A percentile compares a stretch with the other conserved stretches of the same genome.
These are phyloP conservation scores for Trichophyton equinum DNA, from an alignment of 2,329 filamentous ascomycete genomes.

Conservation along the genomic window DNA sequence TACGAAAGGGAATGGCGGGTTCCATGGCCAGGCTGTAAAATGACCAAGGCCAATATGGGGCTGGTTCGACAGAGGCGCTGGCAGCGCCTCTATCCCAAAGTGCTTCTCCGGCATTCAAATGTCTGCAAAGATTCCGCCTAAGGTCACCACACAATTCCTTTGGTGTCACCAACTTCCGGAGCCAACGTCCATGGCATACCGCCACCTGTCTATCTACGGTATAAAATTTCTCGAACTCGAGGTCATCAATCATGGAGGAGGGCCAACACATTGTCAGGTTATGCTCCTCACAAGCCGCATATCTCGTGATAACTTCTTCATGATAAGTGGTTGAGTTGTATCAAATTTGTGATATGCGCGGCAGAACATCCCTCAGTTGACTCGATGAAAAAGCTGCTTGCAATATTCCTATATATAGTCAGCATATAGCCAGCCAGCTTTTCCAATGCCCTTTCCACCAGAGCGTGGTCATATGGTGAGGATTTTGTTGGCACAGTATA, in stretches of 20 bases:
- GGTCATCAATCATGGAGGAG: background rate
- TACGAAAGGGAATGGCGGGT: background rate
- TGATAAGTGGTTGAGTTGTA: background rate
- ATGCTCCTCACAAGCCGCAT: background rate
- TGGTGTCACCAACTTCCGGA: background rate
- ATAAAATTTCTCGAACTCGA: conserved; percentile 11
- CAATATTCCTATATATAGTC: background rate
- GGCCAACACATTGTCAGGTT: background rate
- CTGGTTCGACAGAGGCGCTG: background rate
- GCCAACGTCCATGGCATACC: background rate
- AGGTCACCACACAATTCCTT: background rate
- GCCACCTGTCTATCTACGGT: conserved; percentile 27
- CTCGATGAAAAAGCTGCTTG: background rate
- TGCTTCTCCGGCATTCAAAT: background rate
- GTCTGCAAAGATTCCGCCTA: background rate
- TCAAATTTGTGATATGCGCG: background rate
- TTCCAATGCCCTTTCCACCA: background rate
- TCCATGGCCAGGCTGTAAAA: background rate
- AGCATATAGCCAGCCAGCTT: background rate
- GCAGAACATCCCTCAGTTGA: background rate
- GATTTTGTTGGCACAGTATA: background rate
- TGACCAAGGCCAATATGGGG: background rate
- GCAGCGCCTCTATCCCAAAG: background rate
- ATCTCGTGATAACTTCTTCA: background rate
- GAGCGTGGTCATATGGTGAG: background rate